Evolutionary conservation across 306 rosid species (phyloP), one percentile per base, ranked within the genome.

Genomic region (Hylodesmum podocarpum): DNA sequence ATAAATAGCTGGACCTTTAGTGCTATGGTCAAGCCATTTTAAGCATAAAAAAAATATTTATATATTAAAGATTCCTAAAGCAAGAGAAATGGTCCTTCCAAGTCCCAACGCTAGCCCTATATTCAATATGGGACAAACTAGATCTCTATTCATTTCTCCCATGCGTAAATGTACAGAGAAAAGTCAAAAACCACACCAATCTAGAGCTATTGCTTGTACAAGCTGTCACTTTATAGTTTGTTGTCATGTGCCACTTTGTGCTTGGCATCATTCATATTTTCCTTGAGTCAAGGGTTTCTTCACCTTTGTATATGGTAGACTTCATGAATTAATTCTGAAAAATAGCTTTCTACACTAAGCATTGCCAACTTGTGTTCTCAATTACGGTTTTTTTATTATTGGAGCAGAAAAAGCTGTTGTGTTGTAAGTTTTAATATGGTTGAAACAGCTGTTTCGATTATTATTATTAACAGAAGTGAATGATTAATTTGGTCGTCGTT

Each of bases 71-170:
- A 63, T 63, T 75, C 72, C 28, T 36, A 31, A 2, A 31, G 18
- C 49, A 75, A 75, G 64, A 44, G 40, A 5, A 63, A 49, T 75
- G 64, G 72, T 63, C 54, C 80, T 76, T 65, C 70, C 47, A 41
- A 58, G 22, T 29, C 59, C 49, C 34, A 61, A 74, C 49, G 9
- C n/a, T 33, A 59, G 33, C 70, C 36, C 39, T 8, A 59, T 59
- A 43, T 47, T 40, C 55, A 37, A 65, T 9, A 53, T 1, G 55
- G 12, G 74, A 50, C 80, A 65, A 76, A 54, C 9, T 68, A 70
- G 47, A 66, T 66, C 46, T 39, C 66, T 28, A 29, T 53, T 77
- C 66, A 76, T 16, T 40, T 77, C 43, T 66, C 47, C 74, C 9
- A 53, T 40, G 81, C 68, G 37, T 39, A 66, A 53, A 40, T 40